A percentile compares a stretch with the other conserved stretches of the same genome.
Conservation (phyloP, 352 stramenopile genomes). For the Pythium brachiatum region DNA sequence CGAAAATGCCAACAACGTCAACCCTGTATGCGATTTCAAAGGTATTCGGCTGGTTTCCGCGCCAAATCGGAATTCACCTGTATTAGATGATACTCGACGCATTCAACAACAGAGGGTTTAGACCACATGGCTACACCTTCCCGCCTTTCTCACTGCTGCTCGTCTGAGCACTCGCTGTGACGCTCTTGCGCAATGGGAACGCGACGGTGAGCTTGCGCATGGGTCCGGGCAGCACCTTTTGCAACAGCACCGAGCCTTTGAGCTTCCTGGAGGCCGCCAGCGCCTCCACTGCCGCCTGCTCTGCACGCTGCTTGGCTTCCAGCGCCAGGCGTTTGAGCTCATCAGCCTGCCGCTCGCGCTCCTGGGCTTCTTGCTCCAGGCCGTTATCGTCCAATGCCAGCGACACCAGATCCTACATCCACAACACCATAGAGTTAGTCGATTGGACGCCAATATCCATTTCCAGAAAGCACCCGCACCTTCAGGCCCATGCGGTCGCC, state of each 20-base stretch:
- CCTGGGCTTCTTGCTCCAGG: slow-evolving; percentile 42
- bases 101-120: background rate
- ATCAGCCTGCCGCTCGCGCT: slow-evolving; percentile 22
- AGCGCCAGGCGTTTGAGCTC: background rate
- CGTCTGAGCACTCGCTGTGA: background rate
- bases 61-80: background rate
- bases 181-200: background rate
- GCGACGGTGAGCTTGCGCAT: slow-evolving; percentile 11
- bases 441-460: background rate
- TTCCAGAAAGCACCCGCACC: slow-evolving; percentile 24
- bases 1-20: background rate
- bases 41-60: slow-evolving; percentile 6
- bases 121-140: slow-evolving; percentile 18
- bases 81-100: background rate
- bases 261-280: background rate
- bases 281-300: slow-evolving; percentile 4
- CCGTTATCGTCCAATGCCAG: slow-evolving; percentile 44
- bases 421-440: background rate
- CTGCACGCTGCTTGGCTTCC: background rate
- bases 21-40: slow-evolving; percentile 14
- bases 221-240: slow-evolving; percentile 1
- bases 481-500: slow-evolving; percentile 60
- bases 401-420: slow-evolving; percentile 47
- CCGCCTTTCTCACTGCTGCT: background rate
- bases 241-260: background rate